Percentiles rank a stretch among this genome's conserved stretches.
phyloP scores from a whole-genome alignment of 2,329 filamentous ascomycete species.

The Ciborinia camelliae region DNA sequence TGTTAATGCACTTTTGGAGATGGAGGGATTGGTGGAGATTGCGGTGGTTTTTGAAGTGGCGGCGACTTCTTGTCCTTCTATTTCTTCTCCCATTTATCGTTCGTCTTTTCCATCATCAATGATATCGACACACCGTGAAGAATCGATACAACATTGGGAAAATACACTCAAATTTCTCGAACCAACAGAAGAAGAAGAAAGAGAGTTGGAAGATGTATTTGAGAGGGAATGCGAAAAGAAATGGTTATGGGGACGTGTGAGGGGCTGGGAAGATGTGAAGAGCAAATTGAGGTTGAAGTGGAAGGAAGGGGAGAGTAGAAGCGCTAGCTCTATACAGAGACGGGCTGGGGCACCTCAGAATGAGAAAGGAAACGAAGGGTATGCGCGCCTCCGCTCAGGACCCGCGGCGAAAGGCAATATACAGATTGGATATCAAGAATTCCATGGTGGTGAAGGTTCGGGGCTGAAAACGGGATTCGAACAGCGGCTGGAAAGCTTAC shows the following conservation, averaged over 20 bases:
- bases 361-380: not conserved
- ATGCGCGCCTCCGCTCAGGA: not conserved
- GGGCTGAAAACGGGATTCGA: not conserved
- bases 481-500: not conserved
- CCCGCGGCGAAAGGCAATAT: too few relatives aligned
- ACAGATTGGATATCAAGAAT: not conserved
- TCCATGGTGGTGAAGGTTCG: not conserved
- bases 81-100: not conserved
- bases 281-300: not conserved
- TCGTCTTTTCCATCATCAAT: not conserved
- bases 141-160: not conserved
- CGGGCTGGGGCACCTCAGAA: too few relatives aligned
- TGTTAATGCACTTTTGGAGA: constrained; percentile 10
- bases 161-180: not conserved
- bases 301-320: not conserved
- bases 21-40: constrained; percentile 1
- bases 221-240: constrained; percentile 8
- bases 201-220: not conserved
- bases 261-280: constrained; percentile 8
- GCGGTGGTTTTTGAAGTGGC: not conserved
- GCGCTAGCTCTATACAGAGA: rapidly evolving
- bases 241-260: constrained; percentile 8
- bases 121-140: not conserved
- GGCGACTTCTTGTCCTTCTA: not conserved
- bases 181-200: not conserved